phyloP scores from a whole-genome alignment of 495 filamentous ascomycete species.

The Trypethelium eluteriae region DNA sequence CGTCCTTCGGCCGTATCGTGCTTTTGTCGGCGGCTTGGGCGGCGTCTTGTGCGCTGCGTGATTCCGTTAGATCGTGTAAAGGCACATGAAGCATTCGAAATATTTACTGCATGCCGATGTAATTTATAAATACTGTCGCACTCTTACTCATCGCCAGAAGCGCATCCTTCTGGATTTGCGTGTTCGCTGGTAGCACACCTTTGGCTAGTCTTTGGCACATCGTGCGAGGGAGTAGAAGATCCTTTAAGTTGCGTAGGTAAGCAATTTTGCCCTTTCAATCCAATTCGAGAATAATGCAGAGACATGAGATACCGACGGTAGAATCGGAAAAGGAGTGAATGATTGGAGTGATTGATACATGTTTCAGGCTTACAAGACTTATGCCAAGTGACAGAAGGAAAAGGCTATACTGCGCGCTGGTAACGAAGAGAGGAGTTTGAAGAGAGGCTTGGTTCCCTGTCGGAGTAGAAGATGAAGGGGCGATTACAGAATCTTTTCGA shows the following conservation, averaged over 20 bases:
- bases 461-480: too few species aligned
- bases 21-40: constrained; percentile 61
- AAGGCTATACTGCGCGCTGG: neutral
- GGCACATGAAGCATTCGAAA: neutral
- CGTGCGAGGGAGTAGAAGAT: constrained; percentile 86
- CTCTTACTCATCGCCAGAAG: constrained; percentile 85
- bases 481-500: too few species aligned
- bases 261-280: neutral
- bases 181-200: constrained; percentile 92
- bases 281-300: neutral
- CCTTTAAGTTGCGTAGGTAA: constrained; percentile 45
- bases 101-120: constrained; percentile 73
- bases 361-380: neutral
- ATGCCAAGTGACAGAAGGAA: neutral
- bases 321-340: neutral
- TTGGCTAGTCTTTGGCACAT: constrained; percentile 90
- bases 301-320: neutral
- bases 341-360: neutral
- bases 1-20: constrained; percentile 76
- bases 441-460: too few species aligned
- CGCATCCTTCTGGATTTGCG: constrained; percentile 88
- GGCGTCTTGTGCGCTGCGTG: constrained; percentile 66
- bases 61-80: constrained; percentile 1
- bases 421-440: neutral
- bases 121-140: constrained; percentile 89